phyloP scores from a whole-genome alignment of 208 protist genomes.

The Leishmania amazonensis region DNA sequence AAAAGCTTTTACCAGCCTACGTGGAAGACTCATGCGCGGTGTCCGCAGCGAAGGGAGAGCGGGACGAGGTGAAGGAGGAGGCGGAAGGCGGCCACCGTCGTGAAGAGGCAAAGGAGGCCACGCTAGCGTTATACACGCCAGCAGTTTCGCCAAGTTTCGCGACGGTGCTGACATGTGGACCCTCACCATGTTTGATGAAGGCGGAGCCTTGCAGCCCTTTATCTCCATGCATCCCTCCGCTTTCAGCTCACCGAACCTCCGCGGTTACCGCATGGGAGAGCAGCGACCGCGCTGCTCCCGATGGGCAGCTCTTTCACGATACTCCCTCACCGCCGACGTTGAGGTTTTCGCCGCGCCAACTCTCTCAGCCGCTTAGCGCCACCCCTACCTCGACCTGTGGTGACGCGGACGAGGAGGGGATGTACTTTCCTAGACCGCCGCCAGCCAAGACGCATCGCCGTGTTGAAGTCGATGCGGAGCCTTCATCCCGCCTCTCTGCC shows the following conservation, averaged over 20 bases:
- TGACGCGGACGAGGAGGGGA: conserved; percentile 15
- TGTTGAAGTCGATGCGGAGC: not conserved
- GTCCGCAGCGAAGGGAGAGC: not conserved
- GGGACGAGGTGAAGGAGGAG: not conserved
- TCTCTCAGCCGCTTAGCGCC: conserved; percentile 8
- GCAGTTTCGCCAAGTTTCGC: not conserved
- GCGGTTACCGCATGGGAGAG: not conserved
- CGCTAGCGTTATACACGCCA: not conserved
- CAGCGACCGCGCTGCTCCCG: not conserved
- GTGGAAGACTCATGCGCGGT: not conserved
- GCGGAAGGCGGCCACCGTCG: not conserved
- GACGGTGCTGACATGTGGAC: not conserved
- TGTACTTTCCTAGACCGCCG: conserved; percentile 26
- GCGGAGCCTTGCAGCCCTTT: not conserved
- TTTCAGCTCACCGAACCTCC: not conserved
- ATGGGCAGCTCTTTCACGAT: not conserved
- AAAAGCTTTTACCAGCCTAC: not conserved
- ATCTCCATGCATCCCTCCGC: not conserved
- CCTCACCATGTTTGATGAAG: not conserved
- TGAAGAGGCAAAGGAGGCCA: not conserved
- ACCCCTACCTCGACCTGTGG: conserved; percentile 3
- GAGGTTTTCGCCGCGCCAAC: not conserved
- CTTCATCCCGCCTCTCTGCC: not conserved
- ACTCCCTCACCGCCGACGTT: not conserved
- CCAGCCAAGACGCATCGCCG: not conserved